Base-by-base conservation (phyloP, 306 rosid genomes). In the Spatholobus suberectus region DNA sequence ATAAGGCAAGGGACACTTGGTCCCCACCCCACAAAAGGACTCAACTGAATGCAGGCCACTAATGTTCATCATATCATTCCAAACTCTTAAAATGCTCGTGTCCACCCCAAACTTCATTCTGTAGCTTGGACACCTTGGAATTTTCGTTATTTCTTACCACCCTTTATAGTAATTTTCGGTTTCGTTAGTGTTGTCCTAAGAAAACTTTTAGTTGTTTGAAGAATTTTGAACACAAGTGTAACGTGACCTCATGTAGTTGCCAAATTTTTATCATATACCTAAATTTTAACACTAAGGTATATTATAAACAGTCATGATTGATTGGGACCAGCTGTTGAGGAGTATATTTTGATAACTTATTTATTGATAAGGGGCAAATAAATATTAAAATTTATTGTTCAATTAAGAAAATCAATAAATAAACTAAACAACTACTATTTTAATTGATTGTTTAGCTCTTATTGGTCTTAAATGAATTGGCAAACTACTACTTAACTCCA, bases 1-100 rank as follows among this genome's bases (percentile, higher is more conserved):
- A 83, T 47, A 77, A 77, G 73, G 78, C 57, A 76, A 29, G 54
- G 14, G 43, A 35, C 34, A 76, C 23, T 58, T 21, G 78, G 86
- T 69, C 78, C 82, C 72, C 32, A 29, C 32, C 32, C 3, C 65
- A 57, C 65, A 21, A 57, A 51, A 41, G 9, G 38, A 20, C 76
- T 52, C 49, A 26, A 38, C 17, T 51, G 11, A 81, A 75, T 10
- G 3, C 26, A 32, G 0, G 49, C 14, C 81, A 75, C 75, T 52
- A 66, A 82, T 82, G 62, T 49, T 37, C 44, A 7, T 11, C 1
- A 46, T 14, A 35, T 55, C 81, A 52, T 40, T 65, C 85, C 70
- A 52, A 66, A 75, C 63, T 67, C 70, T 41, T 51, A 4, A 46
- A 34, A 49, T 29, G 61, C 34, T 5, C 11, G n/a, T 6, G 11